Evolutionary conservation across 164 flowering plant species (phyloP), one percentile per base, ranked within the genome.

Genomic region (Taxillus chinensis): DNA sequence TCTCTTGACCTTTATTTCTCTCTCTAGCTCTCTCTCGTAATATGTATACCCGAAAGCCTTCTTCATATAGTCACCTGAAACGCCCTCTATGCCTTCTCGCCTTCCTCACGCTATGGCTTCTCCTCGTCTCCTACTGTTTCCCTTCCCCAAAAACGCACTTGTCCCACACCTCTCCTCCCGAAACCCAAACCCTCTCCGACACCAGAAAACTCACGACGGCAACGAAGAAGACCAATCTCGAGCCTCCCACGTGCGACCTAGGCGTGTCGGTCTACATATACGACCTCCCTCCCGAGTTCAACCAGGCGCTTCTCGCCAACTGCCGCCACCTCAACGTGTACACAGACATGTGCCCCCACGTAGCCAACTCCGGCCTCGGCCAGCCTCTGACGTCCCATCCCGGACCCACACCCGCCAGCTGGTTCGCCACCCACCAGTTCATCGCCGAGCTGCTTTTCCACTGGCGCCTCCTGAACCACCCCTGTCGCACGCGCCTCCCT

Each of bases 311-410:
- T 39, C 73, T 80, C 49, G 15, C 50, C 12, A 60, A 79, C 60
- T 83, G 87, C 71, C 54, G 52, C 27, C 74, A 72, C 39, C 75
- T 82, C 6, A 78, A 73, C 65, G 57, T 75, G 4, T 80, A 80
- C 73, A 82, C 79, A 42, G 66, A 78, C 74, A 80, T 80, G 84
- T 80, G 86, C 64, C 84, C 84, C 2, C 78, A 80, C 67, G 81
- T 82, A 16, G 73, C 80, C 2, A 80, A 80, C 62, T 59, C 67
- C 45, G 87, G 87, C 5, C 79, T 83, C 7, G 87, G 38, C 16
- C 4, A 77, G 80, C 6, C 63, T 70, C 45, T 77, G 77, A 16
- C 71, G 67, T 9, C 61, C 15, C 3, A 39, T 65, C 15, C n/a
- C 9, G 67, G 41, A 5, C n/a, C 60, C 7, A 12, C 55, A 2